Percentiles rank a stretch among this genome's conserved stretches.
Evolutionary conservation across 441 rosid genomes (phyloP).

Genomic region (Capsella rubella): DNA sequence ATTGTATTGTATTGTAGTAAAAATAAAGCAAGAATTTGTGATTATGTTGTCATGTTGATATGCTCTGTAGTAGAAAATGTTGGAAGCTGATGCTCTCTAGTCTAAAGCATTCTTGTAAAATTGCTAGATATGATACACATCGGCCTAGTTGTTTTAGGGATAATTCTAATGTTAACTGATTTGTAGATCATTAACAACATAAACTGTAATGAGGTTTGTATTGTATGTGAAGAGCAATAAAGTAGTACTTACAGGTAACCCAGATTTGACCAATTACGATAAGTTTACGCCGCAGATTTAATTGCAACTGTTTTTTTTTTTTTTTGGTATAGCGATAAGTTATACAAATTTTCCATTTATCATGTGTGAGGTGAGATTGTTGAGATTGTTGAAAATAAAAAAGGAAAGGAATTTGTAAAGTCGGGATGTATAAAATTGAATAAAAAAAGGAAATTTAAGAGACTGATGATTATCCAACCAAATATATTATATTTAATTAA

Average conservation of each 20-base stretch:
- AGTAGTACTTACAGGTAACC: conserved; percentile 29
- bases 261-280: conserved; percentile 25
- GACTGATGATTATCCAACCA: conserved; percentile 28
- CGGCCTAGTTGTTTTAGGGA: conserved; percentile 5
- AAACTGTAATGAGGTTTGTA: conserved; percentile 10
- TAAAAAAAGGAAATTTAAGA: conserved; percentile 5
- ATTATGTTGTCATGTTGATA: conserved; percentile 23
- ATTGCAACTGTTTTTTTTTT: not conserved
- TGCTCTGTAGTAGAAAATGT: conserved; percentile 24
- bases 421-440: conserved; percentile 18
- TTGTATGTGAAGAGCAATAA: conserved; percentile 15
- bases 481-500: conserved; percentile 27
- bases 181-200: not conserved
- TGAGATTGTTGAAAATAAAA: not conserved
- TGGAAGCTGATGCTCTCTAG: not conserved
- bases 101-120: not conserved
- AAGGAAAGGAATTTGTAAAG: not conserved
- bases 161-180: not conserved
- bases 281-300: not conserved
- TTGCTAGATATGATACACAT: conserved; percentile 5
- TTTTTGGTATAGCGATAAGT: no score
- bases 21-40: conserved; percentile 36
- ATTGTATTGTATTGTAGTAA: conserved; percentile 22
- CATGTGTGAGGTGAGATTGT: no score
- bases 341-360: no score